These are phyloP conservation scores for Chrysoporthe puriensis DNA, from an alignment of 2,329 filamentous ascomycete genomes.

Conservation along the genomic window DNA sequence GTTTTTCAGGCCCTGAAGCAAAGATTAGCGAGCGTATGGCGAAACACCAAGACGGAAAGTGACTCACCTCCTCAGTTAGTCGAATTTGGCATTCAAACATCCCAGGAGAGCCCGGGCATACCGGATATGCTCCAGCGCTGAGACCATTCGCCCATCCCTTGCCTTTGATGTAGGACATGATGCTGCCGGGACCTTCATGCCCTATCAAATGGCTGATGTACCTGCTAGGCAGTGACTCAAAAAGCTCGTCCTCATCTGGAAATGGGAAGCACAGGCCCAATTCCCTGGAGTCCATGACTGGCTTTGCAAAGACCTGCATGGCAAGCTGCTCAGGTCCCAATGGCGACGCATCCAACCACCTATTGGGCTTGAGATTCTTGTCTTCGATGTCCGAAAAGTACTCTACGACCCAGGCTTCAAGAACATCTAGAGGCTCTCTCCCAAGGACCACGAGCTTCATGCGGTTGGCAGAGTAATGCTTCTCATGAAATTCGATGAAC, in stretches of 20 bases:
- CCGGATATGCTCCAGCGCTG: slow-evolving; percentile 72
- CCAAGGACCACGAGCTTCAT: slow-evolving; percentile 93
- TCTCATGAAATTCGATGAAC: slow-evolving; percentile 89
- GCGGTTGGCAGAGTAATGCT: slow-evolving; percentile 88
- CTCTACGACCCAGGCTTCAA: slow-evolving; percentile 83
- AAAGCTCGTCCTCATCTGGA: slow-evolving; percentile 79
- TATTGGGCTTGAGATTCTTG: slow-evolving; percentile 70
- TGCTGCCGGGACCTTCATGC: slow-evolving; percentile 90
- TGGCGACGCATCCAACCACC: slow-evolving; percentile 57
- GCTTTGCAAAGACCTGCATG: slow-evolving; percentile 83
- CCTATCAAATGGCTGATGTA: slow-evolving; percentile 90
- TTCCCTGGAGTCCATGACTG: slow-evolving; percentile 84
- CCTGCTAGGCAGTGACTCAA: slow-evolving; percentile 78
- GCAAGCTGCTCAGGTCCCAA: slow-evolving; percentile 54
- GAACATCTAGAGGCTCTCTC: slow-evolving; percentile 76
- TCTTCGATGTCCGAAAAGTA: slow-evolving; percentile 82
- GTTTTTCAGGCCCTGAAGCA: slow-evolving; percentile 65
- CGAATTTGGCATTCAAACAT: slow-evolving; percentile 80
- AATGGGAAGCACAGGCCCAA: slow-evolving; percentile 84
- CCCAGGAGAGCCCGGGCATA: slow-evolving; percentile 77
- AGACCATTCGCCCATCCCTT: slow-evolving; percentile 89
- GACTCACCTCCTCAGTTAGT: slow-evolving; percentile 76
- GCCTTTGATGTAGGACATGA: slow-evolving; percentile 85
- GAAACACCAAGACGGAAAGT: not conserved
- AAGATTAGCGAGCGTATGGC: slow-evolving; percentile 28